Conservation (phyloP, 1,284 basidiomycete genomes). For the Cryptococcus maquisensis region DNA sequence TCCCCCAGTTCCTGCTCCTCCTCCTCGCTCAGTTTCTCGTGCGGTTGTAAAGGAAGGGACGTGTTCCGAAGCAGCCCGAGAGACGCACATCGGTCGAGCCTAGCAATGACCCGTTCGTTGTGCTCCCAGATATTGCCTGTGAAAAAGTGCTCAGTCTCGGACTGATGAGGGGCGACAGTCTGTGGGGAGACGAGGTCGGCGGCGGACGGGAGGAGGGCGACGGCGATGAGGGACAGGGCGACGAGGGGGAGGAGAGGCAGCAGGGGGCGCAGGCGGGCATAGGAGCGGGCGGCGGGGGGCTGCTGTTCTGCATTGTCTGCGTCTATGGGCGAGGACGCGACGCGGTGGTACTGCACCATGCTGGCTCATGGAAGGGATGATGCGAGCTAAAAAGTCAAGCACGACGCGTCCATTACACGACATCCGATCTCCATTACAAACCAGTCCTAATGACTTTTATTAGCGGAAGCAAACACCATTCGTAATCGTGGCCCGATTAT, state of each 20-base stretch:
- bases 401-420: too few species aligned
- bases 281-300: background rate
- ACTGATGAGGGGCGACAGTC: background rate
- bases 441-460: background rate
- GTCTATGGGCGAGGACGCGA: background rate
- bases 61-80: conserved; percentile 31
- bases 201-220: background rate
- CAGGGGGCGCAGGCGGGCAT: background rate
- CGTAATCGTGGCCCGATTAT: background rate
- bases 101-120: conserved; percentile 22
- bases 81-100: conserved; percentile 21
- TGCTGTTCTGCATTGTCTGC: background rate
- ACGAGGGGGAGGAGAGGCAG: background rate
- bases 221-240: background rate
- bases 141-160: conserved; percentile 25
- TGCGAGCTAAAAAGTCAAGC: too few species aligned
- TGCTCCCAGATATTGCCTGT: conserved; percentile 30
- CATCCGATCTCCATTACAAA: too few species aligned
- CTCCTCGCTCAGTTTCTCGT: conserved; percentile 6
- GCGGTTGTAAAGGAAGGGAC: conserved; percentile 10
- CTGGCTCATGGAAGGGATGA: too few species aligned
- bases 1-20: conserved; percentile 19
- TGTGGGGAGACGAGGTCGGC: background rate
- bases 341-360: background rate
- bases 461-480: background rate